Evolutionary conservation across 73 alveolate species (phyloP).

Genomic region (Tetrahymena thermophila): DNA sequence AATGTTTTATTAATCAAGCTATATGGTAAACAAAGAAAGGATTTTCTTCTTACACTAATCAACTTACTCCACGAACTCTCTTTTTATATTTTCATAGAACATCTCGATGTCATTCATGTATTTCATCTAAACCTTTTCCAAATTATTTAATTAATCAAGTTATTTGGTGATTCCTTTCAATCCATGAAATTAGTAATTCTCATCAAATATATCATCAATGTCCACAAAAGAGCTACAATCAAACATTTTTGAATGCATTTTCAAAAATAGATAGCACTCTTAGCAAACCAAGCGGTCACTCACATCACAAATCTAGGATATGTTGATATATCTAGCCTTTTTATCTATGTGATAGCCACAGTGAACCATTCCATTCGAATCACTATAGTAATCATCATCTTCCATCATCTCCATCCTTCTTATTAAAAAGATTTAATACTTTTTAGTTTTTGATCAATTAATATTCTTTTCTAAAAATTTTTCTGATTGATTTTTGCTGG

Average conservation of each 20-base stretch:
- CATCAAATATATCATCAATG: neutral
- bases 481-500: neutral
- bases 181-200: neutral
- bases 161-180: neutral
- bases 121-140: neutral
- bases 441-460: neutral
- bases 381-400: neutral
- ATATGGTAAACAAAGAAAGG: neutral
- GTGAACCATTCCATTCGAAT: neutral
- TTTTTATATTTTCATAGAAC: neutral
- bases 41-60: neutral
- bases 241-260: neutral
- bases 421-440: neutral
- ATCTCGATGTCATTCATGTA: neutral
- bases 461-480: neutral
- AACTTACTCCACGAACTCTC: neutral
- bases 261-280: neutral
- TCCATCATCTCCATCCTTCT: neutral
- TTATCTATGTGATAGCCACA: neutral
- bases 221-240: neutral
- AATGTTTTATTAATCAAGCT: neutral
- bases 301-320: neutral
- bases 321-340: neutral
- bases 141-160: neutral
- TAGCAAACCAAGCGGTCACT: neutral